Evolutionary conservation across 805 yeast species (phyloP).

Genomic region (Starmerella sp.): DNA sequence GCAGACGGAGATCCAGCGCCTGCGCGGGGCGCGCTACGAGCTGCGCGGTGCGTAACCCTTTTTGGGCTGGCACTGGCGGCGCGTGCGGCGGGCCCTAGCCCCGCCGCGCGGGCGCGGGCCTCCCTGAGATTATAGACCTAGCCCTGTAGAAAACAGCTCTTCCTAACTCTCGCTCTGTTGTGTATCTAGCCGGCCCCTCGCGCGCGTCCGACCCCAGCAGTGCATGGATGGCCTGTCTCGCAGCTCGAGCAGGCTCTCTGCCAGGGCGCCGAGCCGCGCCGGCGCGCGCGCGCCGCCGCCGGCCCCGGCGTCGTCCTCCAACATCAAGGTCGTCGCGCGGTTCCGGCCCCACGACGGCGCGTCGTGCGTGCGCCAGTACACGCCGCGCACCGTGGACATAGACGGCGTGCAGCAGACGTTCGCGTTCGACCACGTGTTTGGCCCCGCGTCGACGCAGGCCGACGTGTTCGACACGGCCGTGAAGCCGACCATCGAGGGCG

Average conservation of each 20-base stretch:
- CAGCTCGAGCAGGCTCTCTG: slow-evolving; percentile 12
- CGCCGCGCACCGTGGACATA: slow-evolving; percentile 6
- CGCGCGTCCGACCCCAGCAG: neutral
- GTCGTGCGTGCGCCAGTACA: slow-evolving; percentile 7
- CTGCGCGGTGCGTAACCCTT: slow-evolving; percentile 22
- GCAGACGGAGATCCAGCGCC: slow-evolving; percentile 13
- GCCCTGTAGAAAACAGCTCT: neutral
- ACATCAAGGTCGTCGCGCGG: slow-evolving; percentile 56
- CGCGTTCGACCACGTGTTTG: slow-evolving; percentile 58
- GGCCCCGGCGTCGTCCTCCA: neutral
- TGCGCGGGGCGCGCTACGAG: slow-evolving; percentile 20
- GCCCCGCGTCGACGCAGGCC: slow-evolving; percentile 39
- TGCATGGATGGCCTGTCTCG: slow-evolving; percentile 4
- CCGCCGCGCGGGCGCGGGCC: too few relatives aligned
- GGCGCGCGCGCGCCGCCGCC: neutral
- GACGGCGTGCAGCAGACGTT: slow-evolving; percentile 28
- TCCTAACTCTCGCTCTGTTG: neutral
- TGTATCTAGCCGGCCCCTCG: neutral
- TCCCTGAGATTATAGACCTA: neutral
- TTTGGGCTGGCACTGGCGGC: neutral
- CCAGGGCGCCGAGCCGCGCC: slow-evolving; percentile 1
- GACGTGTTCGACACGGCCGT: slow-evolving; percentile 52
- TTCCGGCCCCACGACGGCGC: slow-evolving; percentile 46
- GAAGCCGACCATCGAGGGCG: slow-evolving; percentile 52
- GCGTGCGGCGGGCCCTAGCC: neutral